These are phyloP conservation scores for Magnusiomyces fungicola DNA, from an alignment of 1,139 yeast species.

Conservation along the genomic window DNA sequence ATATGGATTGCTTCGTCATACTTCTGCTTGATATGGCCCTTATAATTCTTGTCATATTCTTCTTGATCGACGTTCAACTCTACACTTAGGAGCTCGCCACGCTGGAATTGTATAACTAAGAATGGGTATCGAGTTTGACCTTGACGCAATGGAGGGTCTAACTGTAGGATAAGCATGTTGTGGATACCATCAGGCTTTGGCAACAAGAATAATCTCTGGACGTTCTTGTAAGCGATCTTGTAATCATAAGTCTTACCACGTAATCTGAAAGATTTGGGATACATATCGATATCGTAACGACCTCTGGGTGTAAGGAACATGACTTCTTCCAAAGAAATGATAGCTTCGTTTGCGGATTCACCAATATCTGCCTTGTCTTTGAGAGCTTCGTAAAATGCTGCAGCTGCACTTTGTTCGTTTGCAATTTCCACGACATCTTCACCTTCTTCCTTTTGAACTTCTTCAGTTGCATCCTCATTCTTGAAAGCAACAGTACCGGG, in stretches of 20 bases:
- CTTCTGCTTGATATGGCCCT: constrained; percentile 61
- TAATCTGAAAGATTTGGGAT: constrained; percentile 75
- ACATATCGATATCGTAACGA: constrained; percentile 95
- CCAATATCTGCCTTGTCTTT: constrained; percentile 96
- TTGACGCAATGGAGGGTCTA: constrained; percentile 89
- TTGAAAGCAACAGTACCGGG: constrained; percentile 63
- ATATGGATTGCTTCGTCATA: constrained; percentile 81
- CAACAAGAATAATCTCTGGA: constrained; percentile 81
- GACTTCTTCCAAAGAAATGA: constrained; percentile 86
- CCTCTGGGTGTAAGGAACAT: constrained; percentile 93
- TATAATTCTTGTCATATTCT: constrained; percentile 69
- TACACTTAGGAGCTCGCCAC: constrained; percentile 86
- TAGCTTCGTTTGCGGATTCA: constrained; percentile 93
- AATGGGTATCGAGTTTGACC: constrained; percentile 97
- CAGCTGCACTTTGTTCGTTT: constrained; percentile 69
- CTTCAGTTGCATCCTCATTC: constrained; percentile 32
- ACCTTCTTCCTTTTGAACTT: constrained; percentile 28
- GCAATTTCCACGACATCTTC: constrained; percentile 39
- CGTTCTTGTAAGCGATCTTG: constrained; percentile 84
- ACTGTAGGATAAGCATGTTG: constrained; percentile 77
- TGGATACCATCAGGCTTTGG: constrained; percentile 95
- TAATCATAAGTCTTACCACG: constrained; percentile 98
- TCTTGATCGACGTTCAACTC: constrained; percentile 81
- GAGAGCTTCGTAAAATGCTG: constrained; percentile 79
- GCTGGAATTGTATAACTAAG: constrained; percentile 77